Percentiles rank a stretch among this genome's conserved stretches.
These are phyloP conservation scores for Aspergillus coremiiformis DNA, from an alignment of 495 filamentous ascomycete species.

Conservation along the genomic window DNA sequence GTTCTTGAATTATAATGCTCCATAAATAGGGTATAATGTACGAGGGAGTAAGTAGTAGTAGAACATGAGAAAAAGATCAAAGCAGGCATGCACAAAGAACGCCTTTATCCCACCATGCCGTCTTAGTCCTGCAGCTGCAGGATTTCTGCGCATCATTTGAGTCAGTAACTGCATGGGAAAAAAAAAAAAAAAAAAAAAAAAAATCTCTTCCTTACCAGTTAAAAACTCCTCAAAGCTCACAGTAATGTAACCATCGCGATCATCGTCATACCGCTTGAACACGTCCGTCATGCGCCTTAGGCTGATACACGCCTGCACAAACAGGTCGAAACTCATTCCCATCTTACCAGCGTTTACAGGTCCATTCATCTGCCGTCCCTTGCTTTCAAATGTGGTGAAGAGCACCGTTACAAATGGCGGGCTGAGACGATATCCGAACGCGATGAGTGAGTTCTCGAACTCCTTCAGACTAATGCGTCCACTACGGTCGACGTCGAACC, in stretches of 20 bases:
- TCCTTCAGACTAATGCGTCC: constrained; percentile 82
- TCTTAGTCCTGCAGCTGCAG: constrained; percentile 37
- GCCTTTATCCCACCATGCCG: neutral
- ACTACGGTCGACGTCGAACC: constrained; percentile 81
- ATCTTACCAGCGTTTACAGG: constrained; percentile 33
- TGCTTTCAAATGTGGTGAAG: constrained; percentile 60
- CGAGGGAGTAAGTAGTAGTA: neutral
- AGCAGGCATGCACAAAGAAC: neutral
- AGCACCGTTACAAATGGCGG: constrained; percentile 72
- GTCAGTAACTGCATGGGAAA: neutral
- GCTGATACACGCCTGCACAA: constrained; percentile 94
- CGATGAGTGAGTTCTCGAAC: constrained; percentile 84
- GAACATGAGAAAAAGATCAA: neutral
- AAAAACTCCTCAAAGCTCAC: constrained; percentile 77
- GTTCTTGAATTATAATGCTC: neutral
- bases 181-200: neutral
- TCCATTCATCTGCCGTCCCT: constrained; percentile 27
- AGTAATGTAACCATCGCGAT: constrained; percentile 86
- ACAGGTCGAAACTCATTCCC: constrained; percentile 91
- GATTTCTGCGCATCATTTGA: constrained; percentile 25
- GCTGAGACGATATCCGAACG: constrained; percentile 90
- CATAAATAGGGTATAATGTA: constrained; percentile 12
- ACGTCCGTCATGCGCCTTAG: constrained; percentile 98
- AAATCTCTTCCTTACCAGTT: constrained; percentile 42
- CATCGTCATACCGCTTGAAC: constrained; percentile 97